These are phyloP conservation scores for Aspergillus egyptiacus DNA, from an alignment of 495 filamentous ascomycete species.

Conservation along the genomic window DNA sequence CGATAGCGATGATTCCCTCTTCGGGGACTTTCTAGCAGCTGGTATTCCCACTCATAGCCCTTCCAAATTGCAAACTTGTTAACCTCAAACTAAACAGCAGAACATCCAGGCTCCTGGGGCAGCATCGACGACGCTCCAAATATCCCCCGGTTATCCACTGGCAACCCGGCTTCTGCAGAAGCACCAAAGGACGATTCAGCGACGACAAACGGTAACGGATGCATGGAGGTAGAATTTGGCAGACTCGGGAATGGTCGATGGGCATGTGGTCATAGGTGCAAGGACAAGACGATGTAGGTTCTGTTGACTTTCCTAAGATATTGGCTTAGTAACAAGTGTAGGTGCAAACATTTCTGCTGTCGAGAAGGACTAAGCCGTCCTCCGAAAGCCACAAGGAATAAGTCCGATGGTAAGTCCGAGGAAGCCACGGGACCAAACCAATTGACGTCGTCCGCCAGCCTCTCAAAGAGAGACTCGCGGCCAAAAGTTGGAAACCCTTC, in stretches of 20 bases:
- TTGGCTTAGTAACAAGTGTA: slow-evolving; percentile 16
- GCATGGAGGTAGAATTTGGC: slow-evolving; percentile 36
- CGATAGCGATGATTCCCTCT: slow-evolving; percentile 50
- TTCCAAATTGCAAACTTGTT: background rate
- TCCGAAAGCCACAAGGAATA: slow-evolving; percentile 51
- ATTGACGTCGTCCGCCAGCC: slow-evolving; percentile 23
- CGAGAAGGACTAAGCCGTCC: slow-evolving; percentile 79
- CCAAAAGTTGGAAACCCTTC: background rate
- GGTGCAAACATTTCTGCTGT: slow-evolving; percentile 82
- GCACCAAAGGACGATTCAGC: slow-evolving; percentile 9
- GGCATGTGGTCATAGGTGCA: slow-evolving; percentile 82
- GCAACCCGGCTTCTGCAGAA: background rate
- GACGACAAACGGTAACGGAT: slow-evolving; percentile 15
- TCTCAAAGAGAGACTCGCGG: slow-evolving; percentile 23
- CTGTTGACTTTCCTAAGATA: background rate
- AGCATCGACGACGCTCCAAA: background rate
- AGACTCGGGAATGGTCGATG: slow-evolving; percentile 77
- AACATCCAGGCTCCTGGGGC: slow-evolving; percentile 8
- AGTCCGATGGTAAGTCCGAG: slow-evolving; percentile 6
- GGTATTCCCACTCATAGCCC: slow-evolving; percentile 12
- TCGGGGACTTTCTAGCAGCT: slow-evolving; percentile 48
- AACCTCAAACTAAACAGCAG: background rate
- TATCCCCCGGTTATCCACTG: background rate
- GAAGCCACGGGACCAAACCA: slow-evolving; percentile 24
- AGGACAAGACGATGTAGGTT: slow-evolving; percentile 57